These are phyloP conservation scores for Hemisphaericaspora lyxosophila DNA, from an alignment of 1,139 yeast genomes.

Conservation along the genomic window DNA sequence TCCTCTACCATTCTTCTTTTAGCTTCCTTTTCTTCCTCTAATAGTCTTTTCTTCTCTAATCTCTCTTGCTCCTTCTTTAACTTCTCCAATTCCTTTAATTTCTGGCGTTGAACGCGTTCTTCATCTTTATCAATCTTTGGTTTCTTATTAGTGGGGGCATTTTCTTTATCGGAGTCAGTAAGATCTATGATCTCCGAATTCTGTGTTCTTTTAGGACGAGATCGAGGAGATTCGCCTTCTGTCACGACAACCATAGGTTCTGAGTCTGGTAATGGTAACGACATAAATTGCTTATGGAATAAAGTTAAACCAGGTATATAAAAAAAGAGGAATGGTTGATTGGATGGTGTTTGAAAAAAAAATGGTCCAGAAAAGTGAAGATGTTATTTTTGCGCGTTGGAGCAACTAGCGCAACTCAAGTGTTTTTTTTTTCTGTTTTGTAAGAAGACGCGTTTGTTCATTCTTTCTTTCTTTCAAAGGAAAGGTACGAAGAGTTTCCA, in stretches of 20 bases:
- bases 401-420: too few species aligned
- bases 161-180: slow-evolving; percentile 4
- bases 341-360: background rate
- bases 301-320: too few species aligned
- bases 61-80: slow-evolving; percentile 10
- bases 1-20: slow-evolving; percentile 5
- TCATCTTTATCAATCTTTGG: slow-evolving; percentile 4
- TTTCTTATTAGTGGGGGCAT: background rate
- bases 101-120: slow-evolving; percentile 2
- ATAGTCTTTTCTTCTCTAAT: slow-evolving; percentile 12
- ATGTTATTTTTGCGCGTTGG: too few species aligned
- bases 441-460: too few species aligned
- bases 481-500: too few species aligned
- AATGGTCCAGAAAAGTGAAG: too few species aligned
- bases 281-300: too few species aligned
- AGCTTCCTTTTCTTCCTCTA: slow-evolving; percentile 7
- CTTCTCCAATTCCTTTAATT: slow-evolving; percentile 10
- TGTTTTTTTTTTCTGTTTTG: too few species aligned
- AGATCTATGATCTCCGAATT: background rate
- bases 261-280: too few species aligned
- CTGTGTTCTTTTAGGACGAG: slow-evolving; percentile 2
- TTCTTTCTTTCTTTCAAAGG: too few species aligned
- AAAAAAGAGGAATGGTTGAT: too few species aligned
- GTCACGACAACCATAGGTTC: background rate
- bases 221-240: background rate